These are phyloP conservation scores for Pythium brassicae DNA, from an alignment of 352 stramenopile genomes.

Conservation along the genomic window DNA sequence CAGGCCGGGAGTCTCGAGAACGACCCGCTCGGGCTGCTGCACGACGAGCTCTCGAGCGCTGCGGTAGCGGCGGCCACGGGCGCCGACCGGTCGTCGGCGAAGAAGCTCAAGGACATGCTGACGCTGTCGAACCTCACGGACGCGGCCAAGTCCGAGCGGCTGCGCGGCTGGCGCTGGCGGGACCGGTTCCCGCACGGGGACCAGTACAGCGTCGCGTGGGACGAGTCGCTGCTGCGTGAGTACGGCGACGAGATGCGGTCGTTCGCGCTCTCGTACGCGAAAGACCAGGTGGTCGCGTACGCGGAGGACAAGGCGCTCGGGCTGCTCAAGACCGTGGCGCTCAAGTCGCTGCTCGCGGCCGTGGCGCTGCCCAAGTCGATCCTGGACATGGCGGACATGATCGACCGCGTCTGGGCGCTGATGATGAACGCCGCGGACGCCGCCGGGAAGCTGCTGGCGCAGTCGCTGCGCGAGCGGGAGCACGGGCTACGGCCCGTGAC, in stretches of 20 bases:
- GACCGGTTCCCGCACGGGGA: slow-evolving; percentile 76
- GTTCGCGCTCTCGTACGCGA: slow-evolving; percentile 39
- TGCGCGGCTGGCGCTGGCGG: slow-evolving; percentile 79
- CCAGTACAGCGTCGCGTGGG: slow-evolving; percentile 78
- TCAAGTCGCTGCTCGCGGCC: slow-evolving; percentile 72
- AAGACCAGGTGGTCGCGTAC: slow-evolving; percentile 57
- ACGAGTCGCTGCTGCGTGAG: slow-evolving; percentile 59
- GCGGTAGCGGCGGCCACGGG: not conserved
- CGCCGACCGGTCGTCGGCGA: not conserved
- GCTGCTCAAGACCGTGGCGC: slow-evolving; percentile 55
- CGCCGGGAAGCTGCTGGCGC: slow-evolving; percentile 70
- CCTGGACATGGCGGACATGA: slow-evolving; percentile 60
- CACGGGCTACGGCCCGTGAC: slow-evolving; percentile 83
- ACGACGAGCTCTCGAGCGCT: slow-evolving; percentile 20
- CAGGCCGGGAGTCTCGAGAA: slow-evolving; percentile 15
- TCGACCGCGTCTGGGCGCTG: slow-evolving; percentile 83
- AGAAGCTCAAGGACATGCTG: slow-evolving; percentile 3
- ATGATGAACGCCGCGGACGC: slow-evolving; percentile 70
- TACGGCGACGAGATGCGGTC: slow-evolving; percentile 81
- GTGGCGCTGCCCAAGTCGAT: slow-evolving; percentile 70
- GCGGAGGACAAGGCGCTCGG: slow-evolving; percentile 55
- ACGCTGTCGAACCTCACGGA: slow-evolving; percentile 8
- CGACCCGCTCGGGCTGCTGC: slow-evolving; percentile 42
- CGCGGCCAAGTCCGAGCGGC: slow-evolving; percentile 2
- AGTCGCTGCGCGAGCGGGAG: slow-evolving; percentile 52